These are phyloP conservation scores for Selenicereus undatus DNA, from an alignment of 148 eudicot genomes.

Conservation along the genomic window DNA sequence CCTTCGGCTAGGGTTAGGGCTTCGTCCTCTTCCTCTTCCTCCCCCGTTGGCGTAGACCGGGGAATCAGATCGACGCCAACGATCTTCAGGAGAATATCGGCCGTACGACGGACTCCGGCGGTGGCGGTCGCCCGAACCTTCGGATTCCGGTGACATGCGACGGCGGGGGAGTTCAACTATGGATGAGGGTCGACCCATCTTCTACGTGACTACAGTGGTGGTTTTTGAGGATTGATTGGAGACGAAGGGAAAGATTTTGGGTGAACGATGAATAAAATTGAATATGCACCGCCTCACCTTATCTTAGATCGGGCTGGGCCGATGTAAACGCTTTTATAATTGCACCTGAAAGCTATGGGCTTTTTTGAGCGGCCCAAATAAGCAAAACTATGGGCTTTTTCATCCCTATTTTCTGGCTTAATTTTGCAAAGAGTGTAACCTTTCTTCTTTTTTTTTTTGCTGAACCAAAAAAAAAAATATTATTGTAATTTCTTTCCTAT, in stretches of 20 bases:
- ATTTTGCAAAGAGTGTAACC: no score
- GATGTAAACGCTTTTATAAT: not conserved
- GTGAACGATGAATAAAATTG: not conserved
- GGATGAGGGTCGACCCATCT: constrained; percentile 55
- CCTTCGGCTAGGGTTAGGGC: constrained; percentile 20
- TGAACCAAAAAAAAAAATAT: no score
- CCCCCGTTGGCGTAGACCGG: constrained; percentile 39
- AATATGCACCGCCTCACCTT: not conserved
- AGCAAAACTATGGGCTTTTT: no score
- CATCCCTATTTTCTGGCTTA: no score
- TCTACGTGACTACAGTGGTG: not conserved
- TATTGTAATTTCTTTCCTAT: no score
- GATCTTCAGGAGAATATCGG: constrained; percentile 26
- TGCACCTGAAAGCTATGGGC: not conserved
- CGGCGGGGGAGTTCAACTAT: constrained; percentile 45
- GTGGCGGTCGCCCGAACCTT: constrained; percentile 26
- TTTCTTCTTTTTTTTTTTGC: no score
- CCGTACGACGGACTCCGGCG: constrained; percentile 57
- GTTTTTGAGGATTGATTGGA: not conserved
- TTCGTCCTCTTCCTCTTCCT: constrained; percentile 1
- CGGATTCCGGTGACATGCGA: constrained; percentile 29
- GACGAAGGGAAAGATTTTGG: not conserved
- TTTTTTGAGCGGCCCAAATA: not conserved
- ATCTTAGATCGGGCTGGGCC: not conserved
- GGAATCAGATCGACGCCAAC: constrained; percentile 27